A percentile compares a stretch with the other conserved stretches of the same genome.
Conservation (phyloP, 2,329 filamentous ascomycete species). For the Hypoxylon sp. region DNA sequence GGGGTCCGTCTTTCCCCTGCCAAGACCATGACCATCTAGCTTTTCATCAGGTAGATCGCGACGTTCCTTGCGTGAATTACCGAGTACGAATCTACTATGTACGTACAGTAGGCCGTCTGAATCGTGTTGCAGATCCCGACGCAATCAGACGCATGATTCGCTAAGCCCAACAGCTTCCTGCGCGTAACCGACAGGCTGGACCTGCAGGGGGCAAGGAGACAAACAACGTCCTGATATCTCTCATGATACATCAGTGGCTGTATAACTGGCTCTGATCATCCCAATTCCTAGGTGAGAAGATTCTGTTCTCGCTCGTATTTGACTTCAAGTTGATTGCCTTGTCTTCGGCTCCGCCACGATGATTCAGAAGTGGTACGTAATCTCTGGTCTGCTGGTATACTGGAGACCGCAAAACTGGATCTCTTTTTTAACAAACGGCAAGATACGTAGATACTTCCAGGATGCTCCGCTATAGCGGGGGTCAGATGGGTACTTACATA, state of each 20-base stretch:
- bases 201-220: conserved; percentile 33
- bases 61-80: conserved; percentile 25
- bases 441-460: neutral
- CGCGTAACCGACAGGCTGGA: conserved; percentile 24
- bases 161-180: conserved; percentile 31
- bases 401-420: neutral
- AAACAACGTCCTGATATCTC: conserved; percentile 14
- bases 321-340: conserved; percentile 1
- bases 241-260: conserved; percentile 8
- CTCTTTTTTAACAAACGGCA: neutral
- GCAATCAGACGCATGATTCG: conserved; percentile 44
- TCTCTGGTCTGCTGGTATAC: neutral
- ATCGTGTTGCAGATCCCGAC: conserved; percentile 48
- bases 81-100: conserved; percentile 36
- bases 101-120: conserved; percentile 12
- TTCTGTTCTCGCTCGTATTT: neutral
- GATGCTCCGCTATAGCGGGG: neutral
- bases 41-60: conserved; percentile 21
- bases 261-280: neutral
- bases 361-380: neutral
- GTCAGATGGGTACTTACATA: conserved; percentile 2
- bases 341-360: neutral
- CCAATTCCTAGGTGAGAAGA: neutral
- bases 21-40: conserved; percentile 35
- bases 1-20: conserved; percentile 37